Conservation (phyloP, 768 basidiomycete genomes). For the Boletus sp. region DNA sequence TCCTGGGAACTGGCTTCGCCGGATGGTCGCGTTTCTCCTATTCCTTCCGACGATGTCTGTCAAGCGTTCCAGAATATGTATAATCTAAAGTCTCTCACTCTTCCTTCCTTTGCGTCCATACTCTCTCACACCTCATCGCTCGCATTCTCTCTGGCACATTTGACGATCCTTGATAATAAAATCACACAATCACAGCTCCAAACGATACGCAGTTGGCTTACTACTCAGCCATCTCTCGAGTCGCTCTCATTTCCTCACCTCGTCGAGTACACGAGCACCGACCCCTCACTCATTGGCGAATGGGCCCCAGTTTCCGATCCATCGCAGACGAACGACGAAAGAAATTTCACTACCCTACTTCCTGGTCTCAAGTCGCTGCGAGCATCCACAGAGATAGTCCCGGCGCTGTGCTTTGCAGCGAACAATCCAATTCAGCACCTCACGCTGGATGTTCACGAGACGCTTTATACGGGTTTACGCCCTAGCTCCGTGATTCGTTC, state of each 20-base stretch:
- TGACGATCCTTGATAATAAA: conserved; percentile 29
- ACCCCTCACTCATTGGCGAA: conserved; percentile 5
- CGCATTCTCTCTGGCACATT: conserved; percentile 21
- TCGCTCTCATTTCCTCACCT: conserved; percentile 29
- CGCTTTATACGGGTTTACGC: conserved; percentile 30
- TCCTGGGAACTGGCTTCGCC: conserved; percentile 6
- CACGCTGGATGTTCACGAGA: conserved; percentile 25
- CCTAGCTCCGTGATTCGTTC: conserved; percentile 28
- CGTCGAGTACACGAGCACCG: conserved; percentile 9
- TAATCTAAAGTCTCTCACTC: conserved; percentile 27
- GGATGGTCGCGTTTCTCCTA: conserved; percentile 5
- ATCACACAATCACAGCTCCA: conserved; percentile 23
- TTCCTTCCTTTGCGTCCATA: conserved; percentile 26
- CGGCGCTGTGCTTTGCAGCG: conserved; percentile 18
- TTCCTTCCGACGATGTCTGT: conserved; percentile 19
- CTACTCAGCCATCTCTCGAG: conserved; percentile 25
- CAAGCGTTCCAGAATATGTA: conserved; percentile 30
- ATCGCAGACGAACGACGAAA: neutral
- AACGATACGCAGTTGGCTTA: conserved; percentile 24
- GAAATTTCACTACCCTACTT: conserved; percentile 11
- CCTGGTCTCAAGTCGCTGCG: conserved; percentile 27
- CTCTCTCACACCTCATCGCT: conserved; percentile 19
- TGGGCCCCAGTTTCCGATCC: conserved; percentile 2
- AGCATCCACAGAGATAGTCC: conserved; percentile 26
- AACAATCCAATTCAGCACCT: conserved; percentile 20